Percentiles rank a stretch among this genome's conserved stretches.
phyloP scores from a whole-genome alignment of 2,329 filamentous ascomycete genomes.

The Cordyceps cicadae region DNA sequence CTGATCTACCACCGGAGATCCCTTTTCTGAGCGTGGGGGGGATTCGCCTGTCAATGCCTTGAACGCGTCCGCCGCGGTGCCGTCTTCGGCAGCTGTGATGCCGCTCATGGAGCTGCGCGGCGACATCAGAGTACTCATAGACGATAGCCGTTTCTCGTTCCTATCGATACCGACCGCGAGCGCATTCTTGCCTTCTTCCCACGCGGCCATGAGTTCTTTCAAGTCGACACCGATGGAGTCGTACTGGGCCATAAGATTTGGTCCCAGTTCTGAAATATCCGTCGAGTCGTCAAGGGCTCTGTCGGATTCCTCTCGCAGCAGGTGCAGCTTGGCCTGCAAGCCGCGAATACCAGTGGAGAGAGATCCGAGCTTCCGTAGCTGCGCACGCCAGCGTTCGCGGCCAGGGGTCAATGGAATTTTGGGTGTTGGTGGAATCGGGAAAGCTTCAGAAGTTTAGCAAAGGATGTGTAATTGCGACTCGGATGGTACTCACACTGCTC shows the following conservation, averaged over 20 bases:
- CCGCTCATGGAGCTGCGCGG: conserved; percentile 59
- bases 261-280: conserved; percentile 66
- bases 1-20: conserved; percentile 55
- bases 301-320: conserved; percentile 84
- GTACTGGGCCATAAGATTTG: conserved; percentile 78
- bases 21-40: conserved; percentile 43
- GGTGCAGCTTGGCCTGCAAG: conserved; percentile 87
- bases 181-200: conserved; percentile 80
- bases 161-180: conserved; percentile 74
- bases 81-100: conserved; percentile 53
- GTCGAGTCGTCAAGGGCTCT: conserved; percentile 65
- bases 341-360: conserved; percentile 85
- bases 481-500: conserved; percentile 60
- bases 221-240: conserved; percentile 89
- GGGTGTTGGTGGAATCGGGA: conserved; percentile 47
- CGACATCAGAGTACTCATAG: conserved; percentile 51
- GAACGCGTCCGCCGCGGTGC: conserved; percentile 52
- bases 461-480: conserved; percentile 1
- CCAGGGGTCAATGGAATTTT: conserved; percentile 57
- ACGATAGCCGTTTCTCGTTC: conserved; percentile 63
- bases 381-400: conserved; percentile 77
- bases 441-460: conserved; percentile 31
- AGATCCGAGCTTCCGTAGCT: conserved; percentile 79
- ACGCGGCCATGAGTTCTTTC: conserved; percentile 68
- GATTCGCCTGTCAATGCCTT: conserved; percentile 69